phyloP scores from a whole-genome alignment of 2,329 filamentous ascomycete genomes.

The Colletotrichum ledebouriae region DNA sequence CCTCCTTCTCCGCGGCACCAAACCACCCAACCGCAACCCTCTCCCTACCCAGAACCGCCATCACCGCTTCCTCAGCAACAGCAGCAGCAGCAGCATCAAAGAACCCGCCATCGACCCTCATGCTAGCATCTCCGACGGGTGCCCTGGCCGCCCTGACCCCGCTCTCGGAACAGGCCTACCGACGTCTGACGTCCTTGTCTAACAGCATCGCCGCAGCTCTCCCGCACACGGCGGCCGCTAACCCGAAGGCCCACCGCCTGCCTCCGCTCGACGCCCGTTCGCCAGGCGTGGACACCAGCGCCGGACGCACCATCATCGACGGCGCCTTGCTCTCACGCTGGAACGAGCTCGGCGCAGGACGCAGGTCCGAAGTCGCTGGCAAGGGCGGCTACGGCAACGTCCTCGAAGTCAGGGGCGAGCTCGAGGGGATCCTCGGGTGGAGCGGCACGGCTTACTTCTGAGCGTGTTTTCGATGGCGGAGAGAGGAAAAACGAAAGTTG shows the following conservation, averaged over 20 bases:
- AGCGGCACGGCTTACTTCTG: constrained; percentile 72
- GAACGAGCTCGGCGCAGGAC: constrained; percentile 79
- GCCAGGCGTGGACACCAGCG: constrained; percentile 69
- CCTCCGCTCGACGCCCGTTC: constrained; percentile 58
- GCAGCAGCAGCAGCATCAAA: constrained; percentile 44
- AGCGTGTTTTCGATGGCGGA: not conserved
- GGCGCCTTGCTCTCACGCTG: constrained; percentile 81
- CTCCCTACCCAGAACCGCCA: constrained; percentile 76
- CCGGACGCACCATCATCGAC: constrained; percentile 79
- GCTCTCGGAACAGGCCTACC: constrained; percentile 83
- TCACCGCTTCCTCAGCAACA: constrained; percentile 46
- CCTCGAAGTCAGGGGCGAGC: constrained; percentile 77
- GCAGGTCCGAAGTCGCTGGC: constrained; percentile 78
- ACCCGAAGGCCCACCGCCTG: constrained; percentile 82
- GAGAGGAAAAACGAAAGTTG: too few species aligned
- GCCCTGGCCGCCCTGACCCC: constrained; percentile 82
- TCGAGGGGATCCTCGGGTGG: constrained; percentile 74
- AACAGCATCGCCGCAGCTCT: constrained; percentile 83
- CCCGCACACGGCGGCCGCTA: constrained; percentile 82
- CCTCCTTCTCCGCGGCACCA: constrained; percentile 86
- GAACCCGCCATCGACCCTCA: constrained; percentile 61
- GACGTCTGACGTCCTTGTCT: constrained; percentile 84
- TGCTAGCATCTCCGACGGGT: constrained; percentile 82
- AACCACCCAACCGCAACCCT: constrained; percentile 82
- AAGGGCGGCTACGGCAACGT: constrained; percentile 77